Percentiles rank a stretch among this genome's conserved stretches.
Evolutionary conservation across 2,329 filamentous ascomycete genomes (phyloP).

Genomic region (Aspergillus sp.): DNA sequence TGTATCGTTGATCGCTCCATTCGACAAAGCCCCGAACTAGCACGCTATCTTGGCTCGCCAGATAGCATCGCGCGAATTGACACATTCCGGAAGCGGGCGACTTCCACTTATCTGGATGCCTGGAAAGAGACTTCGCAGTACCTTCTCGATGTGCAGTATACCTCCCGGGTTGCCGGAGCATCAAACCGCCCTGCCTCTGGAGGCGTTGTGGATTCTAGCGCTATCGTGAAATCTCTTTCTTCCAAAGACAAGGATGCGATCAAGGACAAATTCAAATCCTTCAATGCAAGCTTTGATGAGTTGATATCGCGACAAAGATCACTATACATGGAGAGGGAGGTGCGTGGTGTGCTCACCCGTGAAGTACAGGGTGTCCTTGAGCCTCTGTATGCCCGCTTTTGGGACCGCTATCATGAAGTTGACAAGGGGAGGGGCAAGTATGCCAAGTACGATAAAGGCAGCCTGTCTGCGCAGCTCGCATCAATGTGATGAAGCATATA

Average conservation of each 20-base stretch:
- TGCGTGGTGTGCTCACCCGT: conserved; percentile 70
- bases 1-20: conserved; percentile 81
- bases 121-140: conserved; percentile 85
- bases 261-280: conserved; percentile 90
- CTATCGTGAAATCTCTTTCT: conserved; percentile 75
- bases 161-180: conserved; percentile 56
- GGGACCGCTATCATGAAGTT: conserved; percentile 94
- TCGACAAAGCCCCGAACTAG: conserved; percentile 67
- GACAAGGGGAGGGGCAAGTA: conserved; percentile 98
- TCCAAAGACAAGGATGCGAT: conserved; percentile 94
- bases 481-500: conserved; percentile 27
- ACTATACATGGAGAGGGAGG: conserved; percentile 86
- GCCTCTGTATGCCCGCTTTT: conserved; percentile 90
- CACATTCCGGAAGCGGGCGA: conserved; percentile 81
- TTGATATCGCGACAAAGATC: conserved; percentile 76
- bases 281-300: conserved; percentile 88
- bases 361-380: conserved; percentile 91
- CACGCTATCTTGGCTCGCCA: conserved; percentile 60
- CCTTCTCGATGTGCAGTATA: conserved; percentile 88
- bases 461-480: conserved; percentile 61
- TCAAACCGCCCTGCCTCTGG: conserved; percentile 65
- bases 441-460: conserved; percentile 90
- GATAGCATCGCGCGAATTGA: conserved; percentile 66
- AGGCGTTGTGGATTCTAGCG: conserved; percentile 64
- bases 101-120: conserved; percentile 72